Conservation (phyloP, 805 yeast species). For the Lipomyces chichibuensis region DNA sequence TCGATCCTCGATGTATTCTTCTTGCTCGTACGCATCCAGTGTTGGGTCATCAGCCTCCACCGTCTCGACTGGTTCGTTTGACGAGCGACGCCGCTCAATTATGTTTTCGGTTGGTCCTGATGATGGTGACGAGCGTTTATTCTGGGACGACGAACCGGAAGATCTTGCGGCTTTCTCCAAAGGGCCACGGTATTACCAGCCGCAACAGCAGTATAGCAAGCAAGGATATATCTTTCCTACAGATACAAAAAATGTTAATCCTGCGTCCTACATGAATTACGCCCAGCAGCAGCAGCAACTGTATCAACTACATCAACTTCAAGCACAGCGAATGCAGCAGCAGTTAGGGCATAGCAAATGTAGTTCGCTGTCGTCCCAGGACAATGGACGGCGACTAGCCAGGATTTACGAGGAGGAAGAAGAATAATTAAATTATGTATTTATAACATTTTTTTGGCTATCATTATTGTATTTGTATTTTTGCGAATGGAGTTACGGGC, state of each 20-base stretch:
- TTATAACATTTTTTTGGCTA: neutral
- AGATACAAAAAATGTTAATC: conserved; percentile 3
- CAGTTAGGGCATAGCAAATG: conserved; percentile 18
- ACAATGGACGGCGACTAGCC: conserved; percentile 15
- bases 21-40: neutral
- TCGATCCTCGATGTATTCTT: conserved; percentile 4
- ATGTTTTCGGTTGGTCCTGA: conserved; percentile 6
- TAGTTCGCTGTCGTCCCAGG: conserved; percentile 18
- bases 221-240: conserved; percentile 3
- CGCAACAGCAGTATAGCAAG: neutral
- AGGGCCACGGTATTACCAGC: neutral
- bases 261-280: neutral
- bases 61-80: neutral
- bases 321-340: conserved; percentile 1
- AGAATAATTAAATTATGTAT: neutral
- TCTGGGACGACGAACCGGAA: conserved; percentile 19
- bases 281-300: conserved; percentile 17
- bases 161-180: neutral
- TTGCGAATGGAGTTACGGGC: neutral
- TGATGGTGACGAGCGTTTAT: conserved; percentile 7
- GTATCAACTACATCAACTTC: neutral
- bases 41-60: conserved; percentile 1
- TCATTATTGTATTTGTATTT: neutral
- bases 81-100: conserved; percentile 10
- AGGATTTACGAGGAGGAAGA: conserved; percentile 27